A percentile compares a stretch with the other conserved stretches of the same genome.
These are phyloP conservation scores for Coprinopsis marcescibilis DNA, from an alignment of 768 basidiomycete species.

Conservation along the genomic window DNA sequence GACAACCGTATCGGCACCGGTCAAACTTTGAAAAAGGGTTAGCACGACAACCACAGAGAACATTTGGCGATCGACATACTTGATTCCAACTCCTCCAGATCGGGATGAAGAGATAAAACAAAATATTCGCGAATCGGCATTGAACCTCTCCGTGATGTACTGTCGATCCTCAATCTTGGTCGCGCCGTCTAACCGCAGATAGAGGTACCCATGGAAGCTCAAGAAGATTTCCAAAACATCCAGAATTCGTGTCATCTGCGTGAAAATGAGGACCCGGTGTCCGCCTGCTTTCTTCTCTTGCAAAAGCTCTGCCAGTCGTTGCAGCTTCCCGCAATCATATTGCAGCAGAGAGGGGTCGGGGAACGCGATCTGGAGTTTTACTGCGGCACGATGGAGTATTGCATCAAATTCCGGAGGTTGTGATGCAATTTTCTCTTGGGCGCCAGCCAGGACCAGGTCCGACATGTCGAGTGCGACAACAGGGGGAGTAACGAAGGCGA, in stretches of 20 bases:
- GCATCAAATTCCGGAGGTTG: constrained; percentile 53
- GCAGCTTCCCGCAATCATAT: constrained; percentile 95
- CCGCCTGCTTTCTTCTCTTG: constrained; percentile 82
- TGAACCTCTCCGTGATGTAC: constrained; percentile 85
- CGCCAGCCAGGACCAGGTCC: constrained; percentile 48
- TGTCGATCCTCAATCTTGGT: constrained; percentile 94
- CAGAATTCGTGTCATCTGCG: constrained; percentile 92
- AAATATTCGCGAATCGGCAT: constrained; percentile 69
- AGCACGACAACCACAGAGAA: constrained; percentile 14
- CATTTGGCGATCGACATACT: constrained; percentile 43
- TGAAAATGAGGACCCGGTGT: constrained; percentile 91
- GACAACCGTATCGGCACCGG: constrained; percentile 91
- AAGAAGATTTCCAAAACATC: constrained; percentile 93
- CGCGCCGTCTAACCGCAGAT: constrained; percentile 89
- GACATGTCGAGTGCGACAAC: constrained; percentile 76
- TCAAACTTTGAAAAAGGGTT: constrained; percentile 43
- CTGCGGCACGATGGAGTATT: constrained; percentile 63
- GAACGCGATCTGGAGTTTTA: constrained; percentile 90
- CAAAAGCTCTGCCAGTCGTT: constrained; percentile 72
- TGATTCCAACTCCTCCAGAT: constrained; percentile 89
- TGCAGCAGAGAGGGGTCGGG: constrained; percentile 86
- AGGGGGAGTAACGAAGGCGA: constrained; percentile 76
- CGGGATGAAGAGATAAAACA: constrained; percentile 86
- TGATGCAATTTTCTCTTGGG: constrained; percentile 18
- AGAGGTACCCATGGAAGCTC: constrained; percentile 89